Evolutionary conservation across 768 basidiomycete species (phyloP), one percentile per base, ranked within the genome.

Genomic region (Rhodocollybia butyracea): DNA sequence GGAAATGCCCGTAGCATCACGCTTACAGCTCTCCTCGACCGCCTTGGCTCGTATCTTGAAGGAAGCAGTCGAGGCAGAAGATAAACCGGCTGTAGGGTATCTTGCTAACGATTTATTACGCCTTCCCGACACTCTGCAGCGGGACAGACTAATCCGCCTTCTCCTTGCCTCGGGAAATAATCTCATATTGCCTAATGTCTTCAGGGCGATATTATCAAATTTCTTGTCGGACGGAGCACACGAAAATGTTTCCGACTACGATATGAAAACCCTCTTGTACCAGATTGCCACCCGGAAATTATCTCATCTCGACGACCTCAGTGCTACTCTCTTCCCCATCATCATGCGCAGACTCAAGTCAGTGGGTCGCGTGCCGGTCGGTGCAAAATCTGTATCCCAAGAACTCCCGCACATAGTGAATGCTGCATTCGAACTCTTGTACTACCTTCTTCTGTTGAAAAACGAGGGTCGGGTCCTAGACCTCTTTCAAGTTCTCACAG

Each of bases 401-500:
- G 60, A 56, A 41, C 78, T 79, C 3, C 71, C 79, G 2, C 47
- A 57, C 12, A 53, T 73, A 24, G 68, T 78, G 24, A 70, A 68
- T 46, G 60, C 69, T 11, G 63, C 80, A 7, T 85, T 81, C 59
- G 58, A 59, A 30, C 63, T 81, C 40, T 58, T 79, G n/a, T 68
- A 76, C 46, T 72, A 71, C 51, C 70, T 84, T 40, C 64, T 81
- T 1, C 51, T 59, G 15, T 53, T 70, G 42, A 66, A 68, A 3
- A 66, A 71, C 38, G 58, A 75, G 50, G 58, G 63, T 12, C 59
- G 66, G 30, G 77, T 81, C 3, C 66, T 84, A 31, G 61, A 73
- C 2, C 55, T 88, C 17, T 79, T 88, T 59, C 76, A 77, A 39
- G 56, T 66, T 15, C 76, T 89, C 32, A 71, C 80, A 19, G 63